Evolutionary conservation across 305 asterid genomes (phyloP).

Genomic region (Solanum hybrid): DNA sequence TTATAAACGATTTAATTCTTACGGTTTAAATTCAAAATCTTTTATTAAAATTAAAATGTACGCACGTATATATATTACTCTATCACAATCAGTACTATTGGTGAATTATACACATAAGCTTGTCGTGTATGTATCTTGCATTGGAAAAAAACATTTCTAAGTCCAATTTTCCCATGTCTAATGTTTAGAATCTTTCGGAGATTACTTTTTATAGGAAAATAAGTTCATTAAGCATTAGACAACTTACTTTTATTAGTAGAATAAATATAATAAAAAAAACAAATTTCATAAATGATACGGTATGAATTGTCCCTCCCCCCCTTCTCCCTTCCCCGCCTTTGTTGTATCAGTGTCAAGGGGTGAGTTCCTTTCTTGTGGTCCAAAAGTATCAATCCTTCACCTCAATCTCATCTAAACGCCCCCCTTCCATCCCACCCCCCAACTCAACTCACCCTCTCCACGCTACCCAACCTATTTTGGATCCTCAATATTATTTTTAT

Average conservation of each 20-base stretch:
- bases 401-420: not conserved
- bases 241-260: not conserved
- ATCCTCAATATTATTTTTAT: too few species aligned
- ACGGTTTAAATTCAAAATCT: accelerated
- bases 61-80: too few species aligned
- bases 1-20: too few species aligned
- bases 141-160: not conserved
- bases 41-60: not conserved
- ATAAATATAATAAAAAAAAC: not conserved
- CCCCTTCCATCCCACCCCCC: too few species aligned
- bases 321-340: too few species aligned
- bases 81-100: not conserved
- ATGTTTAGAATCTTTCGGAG: not conserved
- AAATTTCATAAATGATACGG: not conserved
- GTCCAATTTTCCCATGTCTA: not conserved
- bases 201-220: not conserved
- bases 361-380: not conserved
- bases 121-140: not conserved
- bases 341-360: not conserved
- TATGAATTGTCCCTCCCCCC: not conserved
- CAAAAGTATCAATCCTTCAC: not conserved
- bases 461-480: too few species aligned
- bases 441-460: too few species aligned
- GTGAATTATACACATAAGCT: not conserved
- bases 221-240: not conserved